A percentile compares a stretch with the other conserved stretches of the same genome.
phyloP scores from a whole-genome alignment of 2,329 filamentous ascomycete species.

The Fusarium newnesense region DNA sequence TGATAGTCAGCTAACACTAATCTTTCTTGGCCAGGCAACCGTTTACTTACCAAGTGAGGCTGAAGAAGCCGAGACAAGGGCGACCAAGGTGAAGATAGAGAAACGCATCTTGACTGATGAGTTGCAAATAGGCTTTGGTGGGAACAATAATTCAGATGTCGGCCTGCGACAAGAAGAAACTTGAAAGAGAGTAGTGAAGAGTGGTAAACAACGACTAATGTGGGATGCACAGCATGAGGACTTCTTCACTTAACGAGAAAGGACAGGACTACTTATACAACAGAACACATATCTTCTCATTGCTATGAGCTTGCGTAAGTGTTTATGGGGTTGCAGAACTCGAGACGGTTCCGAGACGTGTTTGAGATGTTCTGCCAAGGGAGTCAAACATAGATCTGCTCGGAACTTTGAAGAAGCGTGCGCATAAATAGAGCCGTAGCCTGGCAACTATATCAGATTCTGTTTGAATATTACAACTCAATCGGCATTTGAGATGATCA shows the following conservation, averaged over 20 bases:
- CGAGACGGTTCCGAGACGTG: slow-evolving; percentile 30
- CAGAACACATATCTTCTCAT: not conserved
- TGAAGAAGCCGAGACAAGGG: slow-evolving; percentile 59
- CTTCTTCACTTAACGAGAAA: not conserved
- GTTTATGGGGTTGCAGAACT: slow-evolving; percentile 1
- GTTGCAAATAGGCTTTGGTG: slow-evolving; percentile 24
- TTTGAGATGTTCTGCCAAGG: slow-evolving; percentile 10
- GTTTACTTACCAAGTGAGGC: slow-evolving; percentile 49
- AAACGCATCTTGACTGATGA: slow-evolving; percentile 62
- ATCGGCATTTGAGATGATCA: slow-evolving; percentile 1
- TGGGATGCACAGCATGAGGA: slow-evolving; percentile 13
- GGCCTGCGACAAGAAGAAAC: slow-evolving; percentile 60
- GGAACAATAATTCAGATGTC: slow-evolving; percentile 51
- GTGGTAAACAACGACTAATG: slow-evolving; percentile 1
- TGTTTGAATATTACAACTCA: not conserved
- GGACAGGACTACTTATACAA: slow-evolving; percentile 22
- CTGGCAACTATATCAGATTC: not conserved
- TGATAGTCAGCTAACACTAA: slow-evolving; percentile 8
- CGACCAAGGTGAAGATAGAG: slow-evolving; percentile 58
- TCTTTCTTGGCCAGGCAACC: not conserved
- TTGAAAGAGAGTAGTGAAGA: slow-evolving; percentile 4
- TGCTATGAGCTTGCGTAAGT: not conserved
- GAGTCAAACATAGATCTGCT: not conserved
- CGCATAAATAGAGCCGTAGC: not conserved
- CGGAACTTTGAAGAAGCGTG: slow-evolving; percentile 1